Base-by-base conservation (phyloP, 2,329 filamentous ascomycete species). In the Eutypa lata region DNA sequence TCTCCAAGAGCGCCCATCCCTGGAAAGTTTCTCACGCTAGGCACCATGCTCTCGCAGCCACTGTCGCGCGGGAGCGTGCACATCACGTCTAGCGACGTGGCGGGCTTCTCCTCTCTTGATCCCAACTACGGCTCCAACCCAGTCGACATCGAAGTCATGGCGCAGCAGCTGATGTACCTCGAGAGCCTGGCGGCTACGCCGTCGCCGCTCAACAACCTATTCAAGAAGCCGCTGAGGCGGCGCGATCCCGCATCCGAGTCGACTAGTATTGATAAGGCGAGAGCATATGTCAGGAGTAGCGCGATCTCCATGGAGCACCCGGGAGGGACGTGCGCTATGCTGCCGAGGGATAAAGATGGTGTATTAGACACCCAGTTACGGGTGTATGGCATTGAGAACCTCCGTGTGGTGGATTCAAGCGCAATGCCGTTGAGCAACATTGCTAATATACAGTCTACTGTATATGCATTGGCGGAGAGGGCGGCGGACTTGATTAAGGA, bases 1-100 rank as follows among this genome's bases (percentile, higher is more conserved):
- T n/a, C n/a, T n/a, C n/a, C n/a, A n/a, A n/a, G n/a, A n/a, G n/a
- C n/a, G n/a, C 38, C 22, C n/a, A 5, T 37, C 6, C 26, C 26
- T 10, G 26, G 33, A 1, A 56, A 53, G 40, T 51, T 26, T 21
- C 19, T 56, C 19, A 49, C 44, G 1, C 35, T 57, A 13, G 38
- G 46, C 38, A 44, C 48, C 19, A 53, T 56, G 43, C 49, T 53
- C 11, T 53, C 53, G 2, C 56, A 57, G 6, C 56, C 53, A 5
- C 28, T 55, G 7, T 55, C 53, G 3, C 55, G 56, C 19, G 53
- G 56, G 2, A 56, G 51, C 19, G 53, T 51, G 7, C 56, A 58
- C 24, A 56, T 58, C 19, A 13, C 8, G 3, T 54, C 56, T 2
- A 35, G 38, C 7, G 26, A 54, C 13, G 21, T 28, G 2, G 47